A percentile compares a stretch with the other conserved stretches of the same genome.
phyloP scores from a whole-genome alignment of 2,329 filamentous ascomycete species.

The Neofusicoccum kwambonambiense region DNA sequence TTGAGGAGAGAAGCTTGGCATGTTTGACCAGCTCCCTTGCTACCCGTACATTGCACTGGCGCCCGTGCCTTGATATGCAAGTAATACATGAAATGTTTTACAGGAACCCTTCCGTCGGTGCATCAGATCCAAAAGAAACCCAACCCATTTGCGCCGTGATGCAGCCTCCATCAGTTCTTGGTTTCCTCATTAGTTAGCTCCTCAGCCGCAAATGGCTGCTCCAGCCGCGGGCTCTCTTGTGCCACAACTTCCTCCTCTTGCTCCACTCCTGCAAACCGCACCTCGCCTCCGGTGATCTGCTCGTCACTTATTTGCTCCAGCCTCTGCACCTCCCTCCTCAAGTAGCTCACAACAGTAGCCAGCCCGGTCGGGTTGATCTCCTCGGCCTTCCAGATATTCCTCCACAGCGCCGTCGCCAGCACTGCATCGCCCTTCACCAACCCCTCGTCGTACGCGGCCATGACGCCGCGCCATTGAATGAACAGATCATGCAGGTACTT shows the following conservation, averaged over 20 bases:
- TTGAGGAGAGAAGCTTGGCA: neutral
- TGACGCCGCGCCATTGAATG: constrained; percentile 83
- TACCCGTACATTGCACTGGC: neutral
- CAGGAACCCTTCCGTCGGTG: neutral
- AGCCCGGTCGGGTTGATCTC: constrained; percentile 62
- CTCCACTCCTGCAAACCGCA: neutral
- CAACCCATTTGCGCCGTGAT: neutral
- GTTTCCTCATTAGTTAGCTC: neutral
- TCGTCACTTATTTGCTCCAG: constrained; percentile 56
- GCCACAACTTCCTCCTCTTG: neutral
- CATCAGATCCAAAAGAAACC: too few relatives aligned
- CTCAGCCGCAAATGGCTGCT: neutral
- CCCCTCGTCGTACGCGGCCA: constrained; percentile 83
- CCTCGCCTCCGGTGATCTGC: constrained; percentile 45
- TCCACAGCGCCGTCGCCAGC: constrained; percentile 81
- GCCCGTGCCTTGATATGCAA: too few relatives aligned
- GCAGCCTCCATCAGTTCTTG: neutral
- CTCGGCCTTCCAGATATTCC: constrained; percentile 82
- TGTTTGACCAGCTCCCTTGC: neutral
- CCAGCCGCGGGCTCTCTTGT: neutral
- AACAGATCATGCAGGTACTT: constrained; percentile 81
- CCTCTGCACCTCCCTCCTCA: constrained; percentile 57
- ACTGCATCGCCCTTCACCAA: constrained; percentile 73
- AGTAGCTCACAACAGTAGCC: constrained; percentile 62
- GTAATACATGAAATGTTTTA: neutral